Evolutionary conservation across 1,139 yeast genomes (phyloP).

Genomic region (Saccharomycopsis hybrid): DNA sequence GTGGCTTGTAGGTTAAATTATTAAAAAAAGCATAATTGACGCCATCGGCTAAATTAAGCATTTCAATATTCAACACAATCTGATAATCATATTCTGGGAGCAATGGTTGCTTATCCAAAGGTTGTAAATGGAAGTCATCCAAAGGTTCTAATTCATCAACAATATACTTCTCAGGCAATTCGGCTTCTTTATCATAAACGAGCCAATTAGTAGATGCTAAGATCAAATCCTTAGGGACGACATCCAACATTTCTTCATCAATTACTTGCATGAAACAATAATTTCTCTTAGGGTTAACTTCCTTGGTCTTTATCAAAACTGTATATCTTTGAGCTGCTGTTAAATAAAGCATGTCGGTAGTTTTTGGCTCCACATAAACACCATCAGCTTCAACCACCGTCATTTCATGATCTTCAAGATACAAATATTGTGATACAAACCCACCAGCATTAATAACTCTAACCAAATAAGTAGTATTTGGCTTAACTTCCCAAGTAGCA

Average conservation of each 20-base stretch:
- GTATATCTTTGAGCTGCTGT: conserved; percentile 77
- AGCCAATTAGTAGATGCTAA: conserved; percentile 70
- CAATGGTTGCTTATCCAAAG: conserved; percentile 44
- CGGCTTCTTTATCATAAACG: conserved; percentile 44
- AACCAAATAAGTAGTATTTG: conserved; percentile 72
- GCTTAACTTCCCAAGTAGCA: conserved; percentile 62
- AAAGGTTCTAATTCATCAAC: conserved; percentile 40
- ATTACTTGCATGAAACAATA: conserved; percentile 73
- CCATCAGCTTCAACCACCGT: conserved; percentile 84
- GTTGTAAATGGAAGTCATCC: conserved; percentile 63
- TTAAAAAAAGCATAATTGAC: conserved; percentile 88
- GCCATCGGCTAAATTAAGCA: conserved; percentile 80
- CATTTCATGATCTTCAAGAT: conserved; percentile 78
- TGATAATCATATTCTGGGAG: conserved; percentile 61
- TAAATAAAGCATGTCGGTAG: conserved; percentile 54
- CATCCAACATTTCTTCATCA: conserved; percentile 77
- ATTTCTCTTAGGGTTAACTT: conserved; percentile 44
- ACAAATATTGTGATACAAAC: conserved; percentile 78
- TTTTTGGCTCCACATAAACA: conserved; percentile 59
- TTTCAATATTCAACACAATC: conserved; percentile 58
- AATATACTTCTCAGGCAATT: conserved; percentile 39
- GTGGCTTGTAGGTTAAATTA: conserved; percentile 66
- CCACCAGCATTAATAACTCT: conserved; percentile 81
- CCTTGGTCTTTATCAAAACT: conserved; percentile 66
- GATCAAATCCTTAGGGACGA: conserved; percentile 51